These are phyloP conservation scores for Fusarium sp. DNA, from an alignment of 2,329 filamentous ascomycete genomes.

Conservation along the genomic window DNA sequence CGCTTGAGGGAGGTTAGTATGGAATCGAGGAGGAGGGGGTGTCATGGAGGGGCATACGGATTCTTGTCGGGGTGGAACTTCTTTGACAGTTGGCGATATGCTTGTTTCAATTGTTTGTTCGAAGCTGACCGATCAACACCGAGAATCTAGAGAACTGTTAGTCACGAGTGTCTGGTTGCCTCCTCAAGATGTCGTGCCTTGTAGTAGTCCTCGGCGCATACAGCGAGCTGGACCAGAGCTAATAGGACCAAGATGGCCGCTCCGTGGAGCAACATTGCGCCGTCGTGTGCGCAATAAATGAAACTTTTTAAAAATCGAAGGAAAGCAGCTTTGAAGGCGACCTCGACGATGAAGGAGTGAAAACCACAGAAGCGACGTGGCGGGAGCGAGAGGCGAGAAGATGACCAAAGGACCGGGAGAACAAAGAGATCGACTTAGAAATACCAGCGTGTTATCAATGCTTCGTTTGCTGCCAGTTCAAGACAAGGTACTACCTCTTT, in stretches of 20 bases:
- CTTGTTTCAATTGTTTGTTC: conserved; percentile 91
- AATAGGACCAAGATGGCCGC: conserved; percentile 65
- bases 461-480: neutral
- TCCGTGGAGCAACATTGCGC: conserved; percentile 65
- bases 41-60: conserved; percentile 70
- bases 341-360: conserved; percentile 3
- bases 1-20: conserved; percentile 60
- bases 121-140: conserved; percentile 83
- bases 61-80: conserved; percentile 99
- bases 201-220: conserved; percentile 81
- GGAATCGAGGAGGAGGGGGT: neutral
- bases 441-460: conserved; percentile 55
- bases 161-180: neutral
- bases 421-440: conserved; percentile 31
- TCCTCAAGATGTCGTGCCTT: conserved; percentile 64
- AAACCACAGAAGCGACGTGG: conserved; percentile 10
- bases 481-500: conserved; percentile 29
- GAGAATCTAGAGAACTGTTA: conserved; percentile 69
- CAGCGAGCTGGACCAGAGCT: conserved; percentile 64
- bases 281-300: conserved; percentile 26
- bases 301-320: conserved; percentile 1
- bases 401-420: conserved; percentile 4
- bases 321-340: conserved; percentile 11
- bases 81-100: conserved; percentile 92
- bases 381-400: conserved; percentile 10